phyloP scores from a whole-genome alignment of 2,329 filamentous ascomycete genomes.

The Escovopsis sp. region DNA sequence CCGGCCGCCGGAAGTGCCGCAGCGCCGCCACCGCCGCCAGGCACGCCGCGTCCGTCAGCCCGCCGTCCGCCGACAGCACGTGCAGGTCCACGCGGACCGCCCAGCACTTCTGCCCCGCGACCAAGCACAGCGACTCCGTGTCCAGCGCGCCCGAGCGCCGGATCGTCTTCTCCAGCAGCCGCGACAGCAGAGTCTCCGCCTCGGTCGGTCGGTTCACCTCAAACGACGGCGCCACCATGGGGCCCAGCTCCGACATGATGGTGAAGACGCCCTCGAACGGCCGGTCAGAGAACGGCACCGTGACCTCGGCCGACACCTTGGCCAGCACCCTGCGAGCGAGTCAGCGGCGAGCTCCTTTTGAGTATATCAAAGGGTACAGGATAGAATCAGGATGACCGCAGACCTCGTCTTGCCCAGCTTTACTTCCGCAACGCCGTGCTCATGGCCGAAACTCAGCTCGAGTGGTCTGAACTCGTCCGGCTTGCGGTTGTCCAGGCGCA shows the following conservation, averaged over 20 bases:
- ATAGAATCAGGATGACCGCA: conserved; percentile 6
- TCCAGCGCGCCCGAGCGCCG: conserved; percentile 85
- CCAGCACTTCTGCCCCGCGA: conserved; percentile 85
- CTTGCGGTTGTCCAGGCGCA: conserved; percentile 71
- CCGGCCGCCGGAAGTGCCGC: conserved; percentile 81
- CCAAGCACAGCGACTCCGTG: conserved; percentile 87
- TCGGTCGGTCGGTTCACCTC: conserved; percentile 75
- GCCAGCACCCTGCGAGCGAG: conserved; percentile 51
- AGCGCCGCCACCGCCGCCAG: conserved; percentile 77
- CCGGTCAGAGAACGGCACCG: conserved; percentile 70
- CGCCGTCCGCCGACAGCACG: conserved; percentile 80
- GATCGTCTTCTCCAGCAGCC: conserved; percentile 85
- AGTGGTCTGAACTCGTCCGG: conserved; percentile 69
- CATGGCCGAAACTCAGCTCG: conserved; percentile 70
- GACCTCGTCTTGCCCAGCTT: conserved; percentile 82
- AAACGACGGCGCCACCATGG: conserved; percentile 83
- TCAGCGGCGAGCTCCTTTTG: not conserved
- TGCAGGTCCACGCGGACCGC: conserved; percentile 83
- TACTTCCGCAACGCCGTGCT: conserved; percentile 82
- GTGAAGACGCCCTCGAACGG: conserved; percentile 93
- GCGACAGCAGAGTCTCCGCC: conserved; percentile 70
- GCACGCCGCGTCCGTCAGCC: conserved; percentile 73
- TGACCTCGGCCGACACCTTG: conserved; percentile 77
- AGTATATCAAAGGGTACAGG: not conserved
- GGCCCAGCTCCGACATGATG: conserved; percentile 79